Evolutionary conservation across 305 asterid species (phyloP).

Genomic region (Solanum aculeatissimum): DNA sequence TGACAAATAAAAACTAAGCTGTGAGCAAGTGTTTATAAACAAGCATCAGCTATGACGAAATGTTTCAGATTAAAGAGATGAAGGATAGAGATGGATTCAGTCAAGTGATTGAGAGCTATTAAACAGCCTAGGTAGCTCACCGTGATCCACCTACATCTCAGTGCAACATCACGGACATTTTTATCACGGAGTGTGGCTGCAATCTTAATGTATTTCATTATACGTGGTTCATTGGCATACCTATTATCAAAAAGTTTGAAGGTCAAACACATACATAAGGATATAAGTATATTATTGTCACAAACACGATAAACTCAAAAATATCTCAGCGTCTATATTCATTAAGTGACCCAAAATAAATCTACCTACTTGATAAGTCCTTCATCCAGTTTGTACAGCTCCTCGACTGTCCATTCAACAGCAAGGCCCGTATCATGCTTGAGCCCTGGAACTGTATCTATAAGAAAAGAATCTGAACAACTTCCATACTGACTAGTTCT

Average conservation of each 20-base stretch:
- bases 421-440: conserved; percentile 71
- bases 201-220: conserved; percentile 66
- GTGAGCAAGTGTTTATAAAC: not conserved
- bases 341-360: conserved; percentile 21
- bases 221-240: conserved; percentile 51
- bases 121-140: conserved; percentile 36
- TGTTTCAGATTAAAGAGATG: not conserved
- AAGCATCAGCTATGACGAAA: not conserved
- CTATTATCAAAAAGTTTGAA: conserved; percentile 24
- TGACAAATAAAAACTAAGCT: conserved; percentile 18
- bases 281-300: not conserved
- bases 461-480: conserved; percentile 23
- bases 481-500: conserved; percentile 12
- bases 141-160: conserved; percentile 86
- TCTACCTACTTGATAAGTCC: conserved; percentile 75
- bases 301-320: not conserved
- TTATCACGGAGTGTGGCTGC: conserved; percentile 68
- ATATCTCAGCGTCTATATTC: not conserved
- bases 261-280: conserved; percentile 2
- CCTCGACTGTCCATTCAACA: conserved; percentile 74
- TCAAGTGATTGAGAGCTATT: conserved; percentile 1
- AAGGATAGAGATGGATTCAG: not conserved
- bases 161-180: conserved; percentile 87
- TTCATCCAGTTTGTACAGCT: conserved; percentile 65
- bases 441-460: conserved; percentile 64